These are phyloP conservation scores for Aspergillus haitiensis DNA, from an alignment of 495 filamentous ascomycete genomes.

Conservation along the genomic window DNA sequence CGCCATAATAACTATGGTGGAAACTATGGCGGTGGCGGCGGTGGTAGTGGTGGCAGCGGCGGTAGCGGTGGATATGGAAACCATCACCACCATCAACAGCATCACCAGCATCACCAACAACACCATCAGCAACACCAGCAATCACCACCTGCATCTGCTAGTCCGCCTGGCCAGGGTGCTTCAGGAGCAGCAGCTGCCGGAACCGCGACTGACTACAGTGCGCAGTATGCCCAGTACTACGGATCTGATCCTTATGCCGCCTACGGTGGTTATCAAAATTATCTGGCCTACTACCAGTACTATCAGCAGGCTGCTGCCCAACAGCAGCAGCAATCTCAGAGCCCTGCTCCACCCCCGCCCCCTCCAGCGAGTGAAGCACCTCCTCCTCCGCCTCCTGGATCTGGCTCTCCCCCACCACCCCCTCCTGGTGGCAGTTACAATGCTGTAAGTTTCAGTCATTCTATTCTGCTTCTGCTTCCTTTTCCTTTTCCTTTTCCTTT, in stretches of 20 bases:
- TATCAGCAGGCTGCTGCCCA: slow-evolving; percentile 63
- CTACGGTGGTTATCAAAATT: slow-evolving; percentile 84
- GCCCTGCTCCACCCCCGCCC: slow-evolving; percentile 57
- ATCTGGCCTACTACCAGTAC: slow-evolving; percentile 68
- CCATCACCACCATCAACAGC: slow-evolving; percentile 29
- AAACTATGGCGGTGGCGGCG: slow-evolving; percentile 25
- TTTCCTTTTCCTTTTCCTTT: background rate
- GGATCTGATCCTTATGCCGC: slow-evolving; percentile 83
- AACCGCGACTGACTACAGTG: slow-evolving; percentile 61
- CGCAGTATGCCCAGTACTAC: slow-evolving; percentile 86
- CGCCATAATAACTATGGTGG: slow-evolving; percentile 35
- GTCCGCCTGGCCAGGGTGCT: slow-evolving; percentile 33
- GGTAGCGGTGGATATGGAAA: slow-evolving; percentile 37
- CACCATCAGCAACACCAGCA: slow-evolving; percentile 24
- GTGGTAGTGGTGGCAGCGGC: slow-evolving; percentile 30
- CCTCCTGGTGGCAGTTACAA: slow-evolving; percentile 64
- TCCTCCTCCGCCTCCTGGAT: slow-evolving; percentile 61
- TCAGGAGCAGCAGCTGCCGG: slow-evolving; percentile 43
- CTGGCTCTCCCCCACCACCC: slow-evolving; percentile 67
- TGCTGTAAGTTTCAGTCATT: slow-evolving; percentile 49
- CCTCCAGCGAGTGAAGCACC: slow-evolving; percentile 63
- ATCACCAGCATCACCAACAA: slow-evolving; percentile 25
- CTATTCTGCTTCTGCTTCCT: background rate
- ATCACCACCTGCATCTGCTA: slow-evolving; percentile 43
- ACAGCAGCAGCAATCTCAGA: slow-evolving; percentile 45